Evolutionary conservation across 768 basidiomycete species (phyloP).

Genomic region (Cytidiella melzeri): DNA sequence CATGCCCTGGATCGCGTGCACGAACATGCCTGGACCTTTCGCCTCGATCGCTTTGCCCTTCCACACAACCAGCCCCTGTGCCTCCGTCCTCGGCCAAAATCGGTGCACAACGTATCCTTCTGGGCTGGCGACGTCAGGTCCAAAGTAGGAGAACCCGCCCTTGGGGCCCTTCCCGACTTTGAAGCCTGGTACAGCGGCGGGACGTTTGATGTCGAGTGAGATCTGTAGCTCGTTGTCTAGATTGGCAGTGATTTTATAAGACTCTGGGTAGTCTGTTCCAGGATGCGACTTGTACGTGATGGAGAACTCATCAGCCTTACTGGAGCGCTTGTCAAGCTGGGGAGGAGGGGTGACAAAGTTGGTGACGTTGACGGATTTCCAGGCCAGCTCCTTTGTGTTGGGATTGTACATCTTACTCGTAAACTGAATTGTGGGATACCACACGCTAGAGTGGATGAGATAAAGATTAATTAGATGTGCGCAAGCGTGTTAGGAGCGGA

Average conservation of each 20-base stretch:
- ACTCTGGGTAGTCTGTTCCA: conserved; percentile 60
- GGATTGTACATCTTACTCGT: conserved; percentile 86
- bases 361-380: conserved; percentile 83
- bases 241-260: conserved; percentile 74
- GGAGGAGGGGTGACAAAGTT: conserved; percentile 76
- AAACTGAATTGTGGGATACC: conserved; percentile 94
- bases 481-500: conserved; percentile 2
- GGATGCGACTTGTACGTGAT: conserved; percentile 59
- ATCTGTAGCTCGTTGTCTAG: conserved; percentile 77
- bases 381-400: conserved; percentile 61
- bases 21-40: conserved; percentile 74
- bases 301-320: conserved; percentile 80
- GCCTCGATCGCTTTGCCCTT: conserved; percentile 54
- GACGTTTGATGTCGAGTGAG: conserved; percentile 65
- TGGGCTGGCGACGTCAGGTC: conserved; percentile 55
- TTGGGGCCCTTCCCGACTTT: conserved; percentile 85
- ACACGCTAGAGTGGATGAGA: conserved; percentile 47
- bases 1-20: conserved; percentile 98
- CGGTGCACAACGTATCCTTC: conserved; percentile 87
- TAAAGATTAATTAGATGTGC: neutral
- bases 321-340: conserved; percentile 77
- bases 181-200: conserved; percentile 73
- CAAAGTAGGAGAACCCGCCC: conserved; percentile 89
- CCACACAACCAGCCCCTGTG: conserved; percentile 60
- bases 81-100: conserved; percentile 75